Evolutionary conservation across 2,329 filamentous ascomycete species (phyloP).

Genomic region (Sclerotiophoma versabilis): DNA sequence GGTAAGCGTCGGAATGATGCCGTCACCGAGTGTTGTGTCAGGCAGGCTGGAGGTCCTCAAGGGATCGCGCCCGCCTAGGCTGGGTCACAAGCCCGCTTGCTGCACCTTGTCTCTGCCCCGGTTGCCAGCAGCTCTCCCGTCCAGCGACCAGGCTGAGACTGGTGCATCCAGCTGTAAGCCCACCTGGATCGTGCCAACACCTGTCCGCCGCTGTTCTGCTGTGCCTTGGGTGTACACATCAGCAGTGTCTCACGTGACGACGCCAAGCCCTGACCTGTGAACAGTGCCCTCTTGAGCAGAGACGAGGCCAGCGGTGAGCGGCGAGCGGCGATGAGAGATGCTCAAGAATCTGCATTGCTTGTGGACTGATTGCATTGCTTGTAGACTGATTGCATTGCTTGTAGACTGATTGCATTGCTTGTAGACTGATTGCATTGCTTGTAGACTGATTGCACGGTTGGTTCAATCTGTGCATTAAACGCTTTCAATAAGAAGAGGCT

Average conservation of each 20-base stretch:
- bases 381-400: background rate
- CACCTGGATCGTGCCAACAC: constrained; percentile 3
- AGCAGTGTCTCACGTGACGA: constrained; percentile 1
- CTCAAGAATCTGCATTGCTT: background rate
- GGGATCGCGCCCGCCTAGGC: constrained; percentile 30
- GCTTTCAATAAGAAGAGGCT: constrained; percentile 31
- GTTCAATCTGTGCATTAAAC: constrained; percentile 19
- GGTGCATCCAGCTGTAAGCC: background rate
- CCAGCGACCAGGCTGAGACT: constrained; percentile 4
- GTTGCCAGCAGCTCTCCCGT: constrained; percentile 7
- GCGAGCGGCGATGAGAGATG: no score
- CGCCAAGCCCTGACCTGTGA: background rate
- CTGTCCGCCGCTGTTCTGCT: constrained; percentile 7
- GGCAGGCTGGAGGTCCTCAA: constrained; percentile 18
- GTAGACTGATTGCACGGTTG: background rate
- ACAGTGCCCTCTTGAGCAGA: no score
- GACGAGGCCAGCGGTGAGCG: no score
- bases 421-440: background rate
- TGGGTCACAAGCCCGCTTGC: constrained; percentile 14
- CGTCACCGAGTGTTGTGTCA: constrained; percentile 38
- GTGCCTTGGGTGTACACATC: background rate
- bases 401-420: background rate
- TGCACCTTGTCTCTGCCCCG: background rate
- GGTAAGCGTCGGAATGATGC: constrained; percentile 50
- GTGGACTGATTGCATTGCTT: background rate